Base-by-base conservation (phyloP, 371 early-diverging fungal species). In the Umbelopsis sp. region DNA sequence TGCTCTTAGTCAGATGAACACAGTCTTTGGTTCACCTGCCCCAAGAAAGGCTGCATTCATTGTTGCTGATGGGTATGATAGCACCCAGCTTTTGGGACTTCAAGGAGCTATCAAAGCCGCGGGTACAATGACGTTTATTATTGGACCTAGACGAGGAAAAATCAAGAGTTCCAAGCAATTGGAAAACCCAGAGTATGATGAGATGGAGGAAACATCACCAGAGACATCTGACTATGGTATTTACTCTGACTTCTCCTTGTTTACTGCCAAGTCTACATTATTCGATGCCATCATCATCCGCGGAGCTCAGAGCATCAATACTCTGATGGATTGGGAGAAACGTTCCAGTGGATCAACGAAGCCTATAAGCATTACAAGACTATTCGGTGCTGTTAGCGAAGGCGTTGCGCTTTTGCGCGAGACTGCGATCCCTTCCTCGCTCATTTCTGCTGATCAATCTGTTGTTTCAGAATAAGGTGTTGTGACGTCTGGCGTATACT, bases 41-140 rank as follows among this genome's bases (percentile, higher is more conserved):
- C 38, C 63, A 16, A 63, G 63, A 63, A 63, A 63, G 63, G 29
- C 38, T 2, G 63, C 44, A 11, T 38, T 63, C 41, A 20, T 63
- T n/a, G 44, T 63, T 11, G 63, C 20, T 2, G 63, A 63, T 18
- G 63, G 63, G 38, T 63, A 63, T 63, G 63, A 63, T n/a, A 38
- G 20, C 22, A 14, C 63, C 12, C 63, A 63, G n/a, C 1, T 24
- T 1, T 44, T 63, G 18, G 29, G 10, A 8, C 29, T 63, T n/a
- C 29, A 41, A 32, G 45, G 20, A 11, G 63, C 63, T 22, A 6
- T 63, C 1, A 44, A 38, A 12, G 45, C 38, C 1, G 44, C 45
- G 12, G 63, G 63, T 14, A 41, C 63, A 1, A 38, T 63, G 38
- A 63, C 63, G 1, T 20, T 63, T 22, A 41, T 63, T 9, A 29